Percentiles rank a stretch among this genome's conserved stretches.
phyloP scores from a whole-genome alignment of 306 rosid species.

The Sphenostylis stenocarpa region DNA sequence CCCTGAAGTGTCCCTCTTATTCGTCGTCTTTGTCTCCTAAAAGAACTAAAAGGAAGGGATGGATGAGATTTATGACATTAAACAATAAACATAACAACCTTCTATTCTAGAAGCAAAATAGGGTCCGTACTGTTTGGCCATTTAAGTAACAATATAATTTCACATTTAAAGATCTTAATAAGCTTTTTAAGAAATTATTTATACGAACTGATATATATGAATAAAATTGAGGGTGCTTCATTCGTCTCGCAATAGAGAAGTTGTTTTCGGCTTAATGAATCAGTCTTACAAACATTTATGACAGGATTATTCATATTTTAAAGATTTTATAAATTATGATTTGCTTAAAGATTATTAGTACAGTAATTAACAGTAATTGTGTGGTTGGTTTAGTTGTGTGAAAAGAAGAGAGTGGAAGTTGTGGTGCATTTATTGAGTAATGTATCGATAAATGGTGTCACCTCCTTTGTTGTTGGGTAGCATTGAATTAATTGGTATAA shows the following conservation, averaged over 20 bases:
- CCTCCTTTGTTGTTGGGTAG: constrained; percentile 62
- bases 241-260: no score
- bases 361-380: no score
- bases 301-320: no score
- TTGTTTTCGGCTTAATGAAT: no score
- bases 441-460: constrained; percentile 33
- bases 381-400: no score
- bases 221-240: no score
- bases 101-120: background rate
- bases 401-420: no score
- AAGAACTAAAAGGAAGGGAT: background rate
- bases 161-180: background rate
- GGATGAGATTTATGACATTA: background rate
- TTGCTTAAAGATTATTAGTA: no score
- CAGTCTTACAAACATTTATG: no score
- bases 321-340: no score
- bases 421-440: constrained; percentile 27
- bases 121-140: background rate
- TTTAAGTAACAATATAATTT: background rate
- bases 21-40: background rate
- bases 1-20: background rate
- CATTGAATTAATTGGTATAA: constrained; percentile 21
- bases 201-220: background rate
- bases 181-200: background rate
- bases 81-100: background rate